Base-by-base conservation (phyloP, 805 yeast species). In the Ogataea naganishii region DNA sequence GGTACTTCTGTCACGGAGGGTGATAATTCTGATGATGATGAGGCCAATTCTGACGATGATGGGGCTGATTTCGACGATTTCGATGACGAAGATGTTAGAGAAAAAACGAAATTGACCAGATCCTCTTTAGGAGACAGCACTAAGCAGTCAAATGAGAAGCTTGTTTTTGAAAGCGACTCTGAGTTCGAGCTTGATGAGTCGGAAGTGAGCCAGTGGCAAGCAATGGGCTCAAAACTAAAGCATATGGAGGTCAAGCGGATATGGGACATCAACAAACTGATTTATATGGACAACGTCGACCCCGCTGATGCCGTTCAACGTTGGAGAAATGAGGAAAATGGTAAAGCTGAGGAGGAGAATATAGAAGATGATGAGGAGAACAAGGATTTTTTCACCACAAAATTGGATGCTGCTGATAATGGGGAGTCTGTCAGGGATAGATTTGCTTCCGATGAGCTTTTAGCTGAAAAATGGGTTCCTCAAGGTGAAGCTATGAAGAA, bases 241-340 rank as follows among this genome's bases (percentile, higher is more conserved):
- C 70, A 79, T n/a, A 40, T 69, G 5, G 48, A 58, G 35, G 61
- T 56, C 48, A 64, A 58, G 44, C 71, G 64, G 56, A 64, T 61
- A 35, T 83, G 94, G 88, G 83, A 89, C 52, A 72, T 89, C 37
- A 76, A 79, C 43, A 83, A 81, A 47, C 59, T 89, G 33, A 60
- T 92, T 4, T 89, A 92, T 53, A 66, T 81, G 72, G 75, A 79
- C 34, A 80, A 83, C 41, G 64, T 85, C 24, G 72, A 75, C 9
- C 88, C 96, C 0, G 63, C 58, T 1, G 92, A 80, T 39, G 92
- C 70, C 20, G 62, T 84, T 27, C 61, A 60, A 23, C 69, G 88
- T 54, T 83, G 94, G 94, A 72, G 55, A 40, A 64, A 69, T 19
- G 74, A 72, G 43, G 66, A 62, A 23, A 53, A 45, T 2, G 62